Percentiles rank a stretch among this genome's conserved stretches.
phyloP scores from a whole-genome alignment of 2,329 filamentous ascomycete genomes.

The Claviceps cyperi region DNA sequence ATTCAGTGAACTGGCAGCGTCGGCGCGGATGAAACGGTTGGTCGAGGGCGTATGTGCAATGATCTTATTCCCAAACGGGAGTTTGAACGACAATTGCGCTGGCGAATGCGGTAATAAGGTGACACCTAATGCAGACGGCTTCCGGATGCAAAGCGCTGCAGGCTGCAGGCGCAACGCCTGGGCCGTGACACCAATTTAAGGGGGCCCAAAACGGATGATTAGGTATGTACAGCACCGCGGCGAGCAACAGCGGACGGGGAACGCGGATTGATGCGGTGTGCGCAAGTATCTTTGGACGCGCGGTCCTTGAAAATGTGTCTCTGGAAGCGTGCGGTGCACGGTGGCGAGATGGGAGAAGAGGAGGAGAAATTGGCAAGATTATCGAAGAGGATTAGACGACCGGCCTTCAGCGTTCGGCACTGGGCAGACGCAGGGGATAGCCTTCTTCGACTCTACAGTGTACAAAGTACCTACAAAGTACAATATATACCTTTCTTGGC shows the following conservation, averaged over 20 bases:
- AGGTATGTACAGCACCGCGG: neutral
- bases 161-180: neutral
- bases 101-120: neutral
- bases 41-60: neutral
- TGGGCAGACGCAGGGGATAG: neutral
- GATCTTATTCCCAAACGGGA: neutral
- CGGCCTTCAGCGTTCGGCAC: neutral
- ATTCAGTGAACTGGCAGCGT: neutral
- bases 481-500: too few relatives aligned
- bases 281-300: neutral
- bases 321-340: neutral
- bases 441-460: neutral
- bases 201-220: neutral
- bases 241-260: neutral
- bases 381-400: neutral
- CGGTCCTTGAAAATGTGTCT: neutral
- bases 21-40: neutral
- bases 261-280: neutral
- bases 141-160: neutral
- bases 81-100: neutral
- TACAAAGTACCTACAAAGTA: too few relatives aligned
- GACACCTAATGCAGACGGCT: neutral
- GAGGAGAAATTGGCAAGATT: neutral
- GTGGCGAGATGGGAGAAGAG: neutral
- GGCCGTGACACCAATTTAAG: neutral